Conservation (phyloP, 352 stramenopile genomes). For the Globisporangium megalacanthum region DNA sequence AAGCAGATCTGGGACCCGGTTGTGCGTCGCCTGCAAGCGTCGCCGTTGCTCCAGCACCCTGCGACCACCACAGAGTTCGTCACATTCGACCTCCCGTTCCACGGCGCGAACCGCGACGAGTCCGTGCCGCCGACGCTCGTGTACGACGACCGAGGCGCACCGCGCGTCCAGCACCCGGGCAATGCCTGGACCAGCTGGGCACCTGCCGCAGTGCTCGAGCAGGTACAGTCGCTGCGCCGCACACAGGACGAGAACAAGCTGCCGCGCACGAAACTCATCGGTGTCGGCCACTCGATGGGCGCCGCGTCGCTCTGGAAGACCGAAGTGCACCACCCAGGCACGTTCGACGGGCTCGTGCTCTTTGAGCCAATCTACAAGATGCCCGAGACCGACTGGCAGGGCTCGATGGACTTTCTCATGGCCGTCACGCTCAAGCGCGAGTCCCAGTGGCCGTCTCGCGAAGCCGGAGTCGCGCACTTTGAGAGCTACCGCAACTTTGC, state of each 20-base stretch:
- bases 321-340: slow-evolving; percentile 30
- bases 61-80: slow-evolving; percentile 13
- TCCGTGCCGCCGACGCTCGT: slow-evolving; percentile 14
- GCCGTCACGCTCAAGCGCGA: slow-evolving; percentile 33
- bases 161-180: slow-evolving; percentile 30
- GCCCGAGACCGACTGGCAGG: slow-evolving; percentile 1
- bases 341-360: slow-evolving; percentile 39
- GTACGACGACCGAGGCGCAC: slow-evolving; percentile 12
- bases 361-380: slow-evolving; percentile 35
- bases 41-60: slow-evolving; percentile 20
- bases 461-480: slow-evolving; percentile 22
- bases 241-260: not conserved
- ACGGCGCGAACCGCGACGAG: slow-evolving; percentile 40
- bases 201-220: slow-evolving; percentile 19
- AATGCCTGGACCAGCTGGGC: slow-evolving; percentile 18
- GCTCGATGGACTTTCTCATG: slow-evolving; percentile 25
- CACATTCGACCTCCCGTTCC: slow-evolving; percentile 46
- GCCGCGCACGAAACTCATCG: slow-evolving; percentile 27
- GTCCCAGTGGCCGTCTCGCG: slow-evolving; percentile 14
- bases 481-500: slow-evolving; percentile 35
- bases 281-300: slow-evolving; percentile 48
- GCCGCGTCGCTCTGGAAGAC: slow-evolving; percentile 30
- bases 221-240: slow-evolving; percentile 15
- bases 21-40: slow-evolving; percentile 24
- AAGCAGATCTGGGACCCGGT: slow-evolving; percentile 45